Base-by-base conservation (phyloP, 179 eudicot species). In the Silene noctiflora region DNA sequence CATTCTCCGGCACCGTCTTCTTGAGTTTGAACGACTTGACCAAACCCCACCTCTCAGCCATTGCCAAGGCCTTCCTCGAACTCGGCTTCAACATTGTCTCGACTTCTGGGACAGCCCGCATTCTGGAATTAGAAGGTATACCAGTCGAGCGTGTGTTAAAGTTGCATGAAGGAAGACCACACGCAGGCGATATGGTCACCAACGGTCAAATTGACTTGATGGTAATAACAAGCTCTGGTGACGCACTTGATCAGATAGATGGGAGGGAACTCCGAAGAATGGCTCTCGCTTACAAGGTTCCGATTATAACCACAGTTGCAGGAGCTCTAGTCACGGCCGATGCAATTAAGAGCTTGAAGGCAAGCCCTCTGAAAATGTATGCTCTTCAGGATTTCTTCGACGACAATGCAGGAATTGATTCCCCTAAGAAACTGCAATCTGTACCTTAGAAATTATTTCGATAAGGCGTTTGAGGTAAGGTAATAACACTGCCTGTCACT, bases 141-240 rank as follows among this genome's bases (percentile, higher is more conserved):
- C 88, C 90, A 0, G 98, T 88, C 31, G 94, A 95, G 80, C 81
- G 90, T 75, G 98, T 95, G 3, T 77, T 95, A 76, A 95, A 95
- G 87, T 77, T 95, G 96, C 99, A 95, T 70, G 99, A 95, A 79
- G 99, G 99, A 24, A 81, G 99, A 65, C 99, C 99, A 25, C 96
- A 93, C 75, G 98, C 99, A 3, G 96, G 88, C 51, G 99, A 95
- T 77, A 87, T 93, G 96, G 79, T 95, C 75, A 86, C 99, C 11
- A 93, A 95, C 69, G 91, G 93, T 73, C 85, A 88, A 81, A 89
- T 95, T 78, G 91, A 91, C 70, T 69, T 95, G 88, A 93, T 95
- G 97, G 97, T 95, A 82, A 89, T 95, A 10, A 95, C 97, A 12
- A 93, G 98, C 82, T 91, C 98, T 0, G 88, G 92, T 19, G 98